phyloP scores from a whole-genome alignment of 768 basidiomycete species.

The Mycena belliarum region DNA sequence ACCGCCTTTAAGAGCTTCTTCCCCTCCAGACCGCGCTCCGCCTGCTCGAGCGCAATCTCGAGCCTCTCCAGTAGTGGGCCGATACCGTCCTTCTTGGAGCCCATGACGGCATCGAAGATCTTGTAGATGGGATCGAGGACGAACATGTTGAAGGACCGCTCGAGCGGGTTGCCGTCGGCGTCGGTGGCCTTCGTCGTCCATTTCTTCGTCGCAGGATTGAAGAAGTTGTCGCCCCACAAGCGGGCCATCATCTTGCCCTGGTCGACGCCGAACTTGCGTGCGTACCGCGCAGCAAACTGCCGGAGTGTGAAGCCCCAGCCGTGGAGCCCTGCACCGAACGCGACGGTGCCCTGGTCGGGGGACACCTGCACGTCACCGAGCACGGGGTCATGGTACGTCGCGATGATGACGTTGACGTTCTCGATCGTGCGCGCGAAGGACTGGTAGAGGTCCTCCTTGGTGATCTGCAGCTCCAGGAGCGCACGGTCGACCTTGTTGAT shows the following conservation, averaged over 20 bases:
- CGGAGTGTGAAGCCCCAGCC: constrained; percentile 99
- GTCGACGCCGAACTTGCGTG: constrained; percentile 99
- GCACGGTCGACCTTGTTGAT: constrained; percentile 99
- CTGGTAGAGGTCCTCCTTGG: constrained; percentile 96
- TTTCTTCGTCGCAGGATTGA: constrained; percentile 95
- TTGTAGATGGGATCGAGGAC: constrained; percentile 99
- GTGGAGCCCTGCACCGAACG: constrained; percentile 98
- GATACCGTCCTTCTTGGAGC: constrained; percentile 94
- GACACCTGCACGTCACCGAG: constrained; percentile 99
- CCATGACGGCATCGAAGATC: constrained; percentile 97
- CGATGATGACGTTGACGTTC: constrained; percentile 96
- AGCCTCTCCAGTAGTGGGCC: constrained; percentile 90
- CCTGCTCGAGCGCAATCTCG: constrained; percentile 80
- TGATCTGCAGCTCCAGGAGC: constrained; percentile 94
- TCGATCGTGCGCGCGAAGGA: constrained; percentile 98
- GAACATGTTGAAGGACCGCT: constrained; percentile 98
- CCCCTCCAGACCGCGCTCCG: constrained; percentile 90
- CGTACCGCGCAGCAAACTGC: constrained; percentile 91
- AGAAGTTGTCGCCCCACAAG: constrained; percentile 90
- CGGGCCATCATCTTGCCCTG: constrained; percentile 90
- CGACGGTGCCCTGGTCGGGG: constrained; percentile 96
- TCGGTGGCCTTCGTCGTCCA: constrained; percentile 82
- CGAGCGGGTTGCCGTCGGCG: constrained; percentile 82
- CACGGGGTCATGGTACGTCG: constrained; percentile 89
- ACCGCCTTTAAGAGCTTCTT: constrained; percentile 94